A percentile compares a stretch with the other conserved stretches of the same genome.
These are phyloP conservation scores for Arachis stenosperma DNA, from an alignment of 306 rosid genomes.

Conservation along the genomic window DNA sequence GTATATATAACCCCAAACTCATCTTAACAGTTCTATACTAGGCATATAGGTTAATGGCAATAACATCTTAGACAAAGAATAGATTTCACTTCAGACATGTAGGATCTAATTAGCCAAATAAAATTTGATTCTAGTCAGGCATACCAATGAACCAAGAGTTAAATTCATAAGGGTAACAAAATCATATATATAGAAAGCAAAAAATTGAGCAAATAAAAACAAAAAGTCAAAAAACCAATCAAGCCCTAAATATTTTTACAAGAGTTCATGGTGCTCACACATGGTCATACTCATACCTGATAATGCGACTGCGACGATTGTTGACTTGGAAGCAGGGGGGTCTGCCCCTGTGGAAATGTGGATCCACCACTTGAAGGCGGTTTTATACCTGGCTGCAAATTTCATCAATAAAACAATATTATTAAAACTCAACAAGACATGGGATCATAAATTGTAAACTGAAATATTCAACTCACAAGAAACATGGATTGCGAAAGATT, in stretches of 20 bases:
- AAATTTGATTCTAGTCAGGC: constrained; percentile 15
- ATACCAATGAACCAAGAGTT: constrained; percentile 24
- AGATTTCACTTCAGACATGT: constrained; percentile 10
- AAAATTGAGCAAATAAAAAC: no score
- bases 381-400: constrained; percentile 71
- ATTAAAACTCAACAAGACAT: constrained; percentile 18
- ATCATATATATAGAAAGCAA: no score
- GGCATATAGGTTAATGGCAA: constrained; percentile 8
- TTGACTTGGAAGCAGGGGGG: constrained; percentile 57
- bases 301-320: constrained; percentile 72
- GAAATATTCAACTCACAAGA: constrained; percentile 73
- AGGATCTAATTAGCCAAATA: constrained; percentile 30
- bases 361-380: constrained; percentile 69
- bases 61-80: constrained; percentile 10
- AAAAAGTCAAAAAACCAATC: no score
- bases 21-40: background rate
- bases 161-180: constrained; percentile 10
- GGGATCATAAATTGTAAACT: constrained; percentile 33
- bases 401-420: constrained; percentile 38
- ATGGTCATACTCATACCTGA: constrained; percentile 69
- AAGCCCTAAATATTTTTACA: background rate
- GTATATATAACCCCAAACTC: background rate
- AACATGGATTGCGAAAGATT: constrained; percentile 71
- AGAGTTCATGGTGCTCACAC: constrained; percentile 9
- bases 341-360: constrained; percentile 68